Evolutionary conservation across 176 grass and related monocot species (phyloP).

Genomic region (Oryza longistaminata): DNA sequence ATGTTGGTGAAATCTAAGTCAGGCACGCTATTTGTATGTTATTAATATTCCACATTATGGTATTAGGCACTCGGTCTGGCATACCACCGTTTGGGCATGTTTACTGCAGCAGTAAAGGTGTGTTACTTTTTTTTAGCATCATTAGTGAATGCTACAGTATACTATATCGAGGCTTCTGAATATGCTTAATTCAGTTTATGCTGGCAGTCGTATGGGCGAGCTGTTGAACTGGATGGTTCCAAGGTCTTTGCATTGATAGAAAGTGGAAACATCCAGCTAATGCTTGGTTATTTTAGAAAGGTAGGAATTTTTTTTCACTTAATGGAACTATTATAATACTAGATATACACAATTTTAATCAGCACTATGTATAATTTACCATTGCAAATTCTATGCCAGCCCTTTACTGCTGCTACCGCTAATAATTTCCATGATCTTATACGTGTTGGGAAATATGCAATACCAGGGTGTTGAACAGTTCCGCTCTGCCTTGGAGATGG

Average conservation of each 20-base stretch:
- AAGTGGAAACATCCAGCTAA: constrained; percentile 87
- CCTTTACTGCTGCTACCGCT: background rate
- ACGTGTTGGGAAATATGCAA: constrained; percentile 28
- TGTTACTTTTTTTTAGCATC: constrained; percentile 22
- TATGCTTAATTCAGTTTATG: constrained; percentile 48
- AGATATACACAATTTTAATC: constrained; percentile 28
- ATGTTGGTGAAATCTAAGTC: constrained; percentile 25
- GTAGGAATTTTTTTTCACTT: constrained; percentile 39
- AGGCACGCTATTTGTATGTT: constrained; percentile 20
- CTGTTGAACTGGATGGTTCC: constrained; percentile 78
- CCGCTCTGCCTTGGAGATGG: constrained; percentile 65
- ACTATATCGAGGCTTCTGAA: constrained; percentile 34
- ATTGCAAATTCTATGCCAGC: constrained; percentile 1
- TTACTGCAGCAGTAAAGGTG: constrained; percentile 93
- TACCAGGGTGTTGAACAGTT: constrained; percentile 89
- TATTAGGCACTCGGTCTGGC: constrained; percentile 91
- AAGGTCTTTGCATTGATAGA: constrained; percentile 87
- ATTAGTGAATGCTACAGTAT: constrained; percentile 4
- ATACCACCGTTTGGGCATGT: constrained; percentile 96
- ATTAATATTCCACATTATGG: constrained; percentile 31
- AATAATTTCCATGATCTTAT: constrained; percentile 30
- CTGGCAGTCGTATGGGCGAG: constrained; percentile 85
- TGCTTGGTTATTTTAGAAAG: constrained; percentile 97
- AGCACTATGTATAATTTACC: constrained; percentile 8
- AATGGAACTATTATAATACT: background rate